Conservation (phyloP, 1,139 yeast genomes). For the Geotrichum cucujoidarum region DNA sequence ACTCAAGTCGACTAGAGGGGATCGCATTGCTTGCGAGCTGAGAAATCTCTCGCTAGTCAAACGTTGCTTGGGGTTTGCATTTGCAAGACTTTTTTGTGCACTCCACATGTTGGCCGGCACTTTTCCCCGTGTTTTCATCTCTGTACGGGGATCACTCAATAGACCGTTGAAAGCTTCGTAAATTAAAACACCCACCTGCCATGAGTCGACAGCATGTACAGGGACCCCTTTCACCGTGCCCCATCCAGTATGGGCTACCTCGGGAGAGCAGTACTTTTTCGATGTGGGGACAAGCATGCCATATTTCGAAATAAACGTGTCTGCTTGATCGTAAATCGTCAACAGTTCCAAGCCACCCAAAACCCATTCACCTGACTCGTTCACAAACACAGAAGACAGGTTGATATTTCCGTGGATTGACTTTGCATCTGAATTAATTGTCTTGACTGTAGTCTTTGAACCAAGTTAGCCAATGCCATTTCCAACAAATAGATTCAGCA, state of each 20-base stretch:
- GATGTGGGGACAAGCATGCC: constrained; percentile 37
- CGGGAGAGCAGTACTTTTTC: constrained; percentile 42
- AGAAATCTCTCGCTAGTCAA: constrained; percentile 49
- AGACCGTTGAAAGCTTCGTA: constrained; percentile 43
- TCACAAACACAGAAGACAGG: constrained; percentile 56
- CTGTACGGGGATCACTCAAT: constrained; percentile 21
- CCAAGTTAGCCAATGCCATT: not conserved
- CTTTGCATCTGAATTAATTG: constrained; percentile 58
- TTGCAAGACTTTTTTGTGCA: constrained; percentile 28
- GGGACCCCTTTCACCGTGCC: constrained; percentile 39
- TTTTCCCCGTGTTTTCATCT: constrained; percentile 22
- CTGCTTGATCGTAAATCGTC: constrained; percentile 36
- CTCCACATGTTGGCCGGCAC: constrained; percentile 26
- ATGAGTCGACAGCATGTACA: constrained; percentile 48
- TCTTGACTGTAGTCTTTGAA: constrained; percentile 47
- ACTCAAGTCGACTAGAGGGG: constrained; percentile 47
- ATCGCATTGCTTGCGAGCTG: constrained; percentile 24
- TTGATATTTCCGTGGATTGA: constrained; percentile 59
- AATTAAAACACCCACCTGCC: constrained; percentile 55
- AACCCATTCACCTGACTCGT: constrained; percentile 74
- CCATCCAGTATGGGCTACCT: constrained; percentile 42
- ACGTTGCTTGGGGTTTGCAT: constrained; percentile 37
- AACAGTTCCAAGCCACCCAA: constrained; percentile 77
- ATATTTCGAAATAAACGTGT: constrained; percentile 28
- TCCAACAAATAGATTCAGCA: not conserved